A percentile compares a stretch with the other conserved stretches of the same genome.
These are phyloP conservation scores for Aureobasidium sp. DNA, from an alignment of 2,329 filamentous ascomycete species.

Conservation along the genomic window DNA sequence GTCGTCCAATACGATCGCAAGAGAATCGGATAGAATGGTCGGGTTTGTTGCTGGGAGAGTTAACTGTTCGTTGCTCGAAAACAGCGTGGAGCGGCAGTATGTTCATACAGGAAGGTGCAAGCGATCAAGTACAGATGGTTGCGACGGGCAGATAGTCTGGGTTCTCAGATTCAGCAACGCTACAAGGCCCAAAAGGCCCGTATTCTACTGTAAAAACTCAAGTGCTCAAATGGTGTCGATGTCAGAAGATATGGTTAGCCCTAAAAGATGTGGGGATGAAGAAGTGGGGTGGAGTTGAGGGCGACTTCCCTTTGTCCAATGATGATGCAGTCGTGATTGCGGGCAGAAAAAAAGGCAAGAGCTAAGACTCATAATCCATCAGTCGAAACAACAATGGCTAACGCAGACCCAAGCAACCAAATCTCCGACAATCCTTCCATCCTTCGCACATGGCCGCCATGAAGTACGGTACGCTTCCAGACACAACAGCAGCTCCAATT, in stretches of 20 bases:
- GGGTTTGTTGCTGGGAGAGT: no score
- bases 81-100: no score
- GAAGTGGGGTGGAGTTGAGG: not conserved
- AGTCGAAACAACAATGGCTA: constrained; percentile 10
- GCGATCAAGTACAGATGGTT: no score
- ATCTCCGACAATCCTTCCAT: not conserved
- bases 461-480: constrained; percentile 1
- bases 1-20: no score
- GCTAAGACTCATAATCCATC: not conserved
- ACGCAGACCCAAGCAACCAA: not conserved
- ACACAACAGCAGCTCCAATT: no score
- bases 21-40: no score
- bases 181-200: no score
- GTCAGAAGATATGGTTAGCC: not conserved
- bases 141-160: no score
- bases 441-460: not conserved
- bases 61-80: no score
- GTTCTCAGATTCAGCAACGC: no score
- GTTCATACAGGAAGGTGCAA: no score
- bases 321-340: not conserved
- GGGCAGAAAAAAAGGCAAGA: constrained; percentile 6
- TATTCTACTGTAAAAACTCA: not conserved
- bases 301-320: constrained; percentile 5
- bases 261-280: not conserved
- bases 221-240: not conserved